A percentile compares a stretch with the other conserved stretches of the same genome.
Conservation (phyloP, 495 filamentous ascomycete genomes). For the Penicillium psychrofluorescens region DNA sequence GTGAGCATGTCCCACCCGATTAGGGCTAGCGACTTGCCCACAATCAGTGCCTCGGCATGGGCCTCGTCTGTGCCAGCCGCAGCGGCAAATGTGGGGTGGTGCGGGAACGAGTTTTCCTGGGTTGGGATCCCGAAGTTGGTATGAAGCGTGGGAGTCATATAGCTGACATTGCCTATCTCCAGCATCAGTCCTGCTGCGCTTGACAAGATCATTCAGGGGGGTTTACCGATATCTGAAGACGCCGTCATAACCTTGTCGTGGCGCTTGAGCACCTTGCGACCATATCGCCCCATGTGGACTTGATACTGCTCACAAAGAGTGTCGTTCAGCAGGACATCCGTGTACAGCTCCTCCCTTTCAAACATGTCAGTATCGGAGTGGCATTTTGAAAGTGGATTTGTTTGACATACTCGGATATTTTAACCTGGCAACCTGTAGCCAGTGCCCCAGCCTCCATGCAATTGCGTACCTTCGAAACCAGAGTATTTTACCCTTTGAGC, state of each 20-base stretch:
- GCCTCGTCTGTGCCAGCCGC: slow-evolving; percentile 48
- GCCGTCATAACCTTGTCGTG: slow-evolving; percentile 44
- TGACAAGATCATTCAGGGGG: too few species aligned
- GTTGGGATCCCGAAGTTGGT: slow-evolving; percentile 49
- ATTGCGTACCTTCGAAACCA: slow-evolving; percentile 45
- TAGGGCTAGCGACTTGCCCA: slow-evolving; percentile 49
- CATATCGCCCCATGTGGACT: slow-evolving; percentile 42
- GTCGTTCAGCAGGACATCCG: slow-evolving; percentile 54
- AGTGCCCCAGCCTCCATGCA: slow-evolving; percentile 55
- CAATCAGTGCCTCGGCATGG: slow-evolving; percentile 43
- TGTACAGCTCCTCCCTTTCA: slow-evolving; percentile 35
- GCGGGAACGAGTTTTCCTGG: slow-evolving; percentile 40
- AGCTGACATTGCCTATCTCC: slow-evolving; percentile 52
- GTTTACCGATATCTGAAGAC: slow-evolving; percentile 46
- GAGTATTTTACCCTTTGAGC: slow-evolving; percentile 31
- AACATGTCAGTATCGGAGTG: too few species aligned
- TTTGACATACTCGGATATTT: slow-evolving; percentile 27
- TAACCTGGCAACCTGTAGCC: slow-evolving; percentile 51
- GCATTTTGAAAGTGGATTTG: too few species aligned
- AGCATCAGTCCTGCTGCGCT: background rate
- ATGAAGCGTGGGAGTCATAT: slow-evolving; percentile 55
- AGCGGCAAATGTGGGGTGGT: slow-evolving; percentile 53
- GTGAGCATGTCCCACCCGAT: slow-evolving; percentile 48
- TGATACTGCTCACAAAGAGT: slow-evolving; percentile 47
- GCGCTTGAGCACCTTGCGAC: slow-evolving; percentile 35